Evolutionary conservation across 805 yeast genomes (phyloP).

Genomic region (Saccharomycopsis javanensis): DNA sequence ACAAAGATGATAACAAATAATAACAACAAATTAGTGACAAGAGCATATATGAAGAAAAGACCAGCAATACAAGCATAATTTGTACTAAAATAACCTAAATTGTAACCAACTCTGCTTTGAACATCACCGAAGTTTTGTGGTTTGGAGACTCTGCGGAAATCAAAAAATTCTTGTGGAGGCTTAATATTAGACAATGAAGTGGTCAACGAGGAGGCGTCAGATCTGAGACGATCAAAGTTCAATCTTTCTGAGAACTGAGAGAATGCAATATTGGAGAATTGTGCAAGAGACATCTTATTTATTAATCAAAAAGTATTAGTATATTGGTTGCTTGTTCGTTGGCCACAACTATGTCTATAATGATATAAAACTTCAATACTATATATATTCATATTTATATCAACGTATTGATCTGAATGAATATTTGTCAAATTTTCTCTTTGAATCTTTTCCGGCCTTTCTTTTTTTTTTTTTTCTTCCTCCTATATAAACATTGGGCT

Average conservation of each 20-base stretch:
- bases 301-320: too few species aligned
- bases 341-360: too few species aligned
- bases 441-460: neutral
- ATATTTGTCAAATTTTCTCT: neutral
- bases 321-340: too few species aligned
- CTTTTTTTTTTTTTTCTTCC: neutral
- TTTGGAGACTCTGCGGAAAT: slow-evolving; percentile 77
- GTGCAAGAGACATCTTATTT: slow-evolving; percentile 13
- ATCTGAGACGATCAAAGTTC: slow-evolving; percentile 39
- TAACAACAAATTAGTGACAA: slow-evolving; percentile 75
- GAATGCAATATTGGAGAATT: slow-evolving; percentile 25
- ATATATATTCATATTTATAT: neutral
- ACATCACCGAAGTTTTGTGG: slow-evolving; percentile 85
- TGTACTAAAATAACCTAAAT: slow-evolving; percentile 77
- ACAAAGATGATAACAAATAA: slow-evolving; percentile 74
- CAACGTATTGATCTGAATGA: neutral
- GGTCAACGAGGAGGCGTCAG: slow-evolving; percentile 46
- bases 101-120: slow-evolving; percentile 81
- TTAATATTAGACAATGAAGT: slow-evolving; percentile 59
- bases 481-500: neutral
- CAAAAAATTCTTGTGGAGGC: slow-evolving; percentile 92
- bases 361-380: too few species aligned
- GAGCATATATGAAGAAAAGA: slow-evolving; percentile 69
- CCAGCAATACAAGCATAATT: slow-evolving; percentile 73
- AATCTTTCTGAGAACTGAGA: slow-evolving; percentile 38